Conservation (phyloP, 768 basidiomycete genomes). For the Symmetrospora coprosmae region DNA sequence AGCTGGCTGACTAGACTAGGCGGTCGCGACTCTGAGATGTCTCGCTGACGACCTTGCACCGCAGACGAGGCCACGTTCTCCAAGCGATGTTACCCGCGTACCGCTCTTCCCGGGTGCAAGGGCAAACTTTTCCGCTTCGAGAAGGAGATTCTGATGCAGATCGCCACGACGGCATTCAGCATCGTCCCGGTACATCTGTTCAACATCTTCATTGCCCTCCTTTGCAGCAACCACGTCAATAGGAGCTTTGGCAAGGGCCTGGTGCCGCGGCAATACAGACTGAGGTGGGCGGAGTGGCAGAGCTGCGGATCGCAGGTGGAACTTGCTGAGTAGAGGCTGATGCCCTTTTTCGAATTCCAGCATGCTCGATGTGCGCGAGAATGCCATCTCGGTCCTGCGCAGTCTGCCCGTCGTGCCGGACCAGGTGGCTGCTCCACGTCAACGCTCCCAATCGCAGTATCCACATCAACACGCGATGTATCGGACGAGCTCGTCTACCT, state of each 20-base stretch:
- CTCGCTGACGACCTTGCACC: background rate
- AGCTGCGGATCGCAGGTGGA: background rate
- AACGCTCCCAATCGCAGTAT: too few relatives aligned
- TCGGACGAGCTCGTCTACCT: too few relatives aligned
- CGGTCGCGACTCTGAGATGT: too few relatives aligned
- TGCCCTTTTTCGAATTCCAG: background rate
- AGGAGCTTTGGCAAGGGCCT: conserved; percentile 53
- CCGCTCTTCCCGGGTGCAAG: conserved; percentile 56
- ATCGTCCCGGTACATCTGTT: conserved; percentile 49
- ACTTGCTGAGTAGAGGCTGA: background rate
- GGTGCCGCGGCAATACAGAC: conserved; percentile 49
- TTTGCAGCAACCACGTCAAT: conserved; percentile 57
- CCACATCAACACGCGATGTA: too few relatives aligned
- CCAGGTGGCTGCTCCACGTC: too few relatives aligned
- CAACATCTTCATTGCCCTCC: conserved; percentile 48
- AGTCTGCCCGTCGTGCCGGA: conserved; percentile 18
- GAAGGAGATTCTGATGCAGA: conserved; percentile 40
- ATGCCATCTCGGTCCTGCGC: conserved; percentile 28
- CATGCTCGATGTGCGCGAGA: conserved; percentile 33
- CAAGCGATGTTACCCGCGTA: conserved; percentile 48
- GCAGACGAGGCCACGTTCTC: conserved; percentile 48
- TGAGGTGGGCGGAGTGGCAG: conserved; percentile 36
- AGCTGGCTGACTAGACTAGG: conserved; percentile 26
- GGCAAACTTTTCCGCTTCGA: conserved; percentile 48
- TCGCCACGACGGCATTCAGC: conserved; percentile 47